Evolutionary conservation across 1,284 basidiomycete species (phyloP).

Genomic region (Uromyces viciae-fabae): DNA sequence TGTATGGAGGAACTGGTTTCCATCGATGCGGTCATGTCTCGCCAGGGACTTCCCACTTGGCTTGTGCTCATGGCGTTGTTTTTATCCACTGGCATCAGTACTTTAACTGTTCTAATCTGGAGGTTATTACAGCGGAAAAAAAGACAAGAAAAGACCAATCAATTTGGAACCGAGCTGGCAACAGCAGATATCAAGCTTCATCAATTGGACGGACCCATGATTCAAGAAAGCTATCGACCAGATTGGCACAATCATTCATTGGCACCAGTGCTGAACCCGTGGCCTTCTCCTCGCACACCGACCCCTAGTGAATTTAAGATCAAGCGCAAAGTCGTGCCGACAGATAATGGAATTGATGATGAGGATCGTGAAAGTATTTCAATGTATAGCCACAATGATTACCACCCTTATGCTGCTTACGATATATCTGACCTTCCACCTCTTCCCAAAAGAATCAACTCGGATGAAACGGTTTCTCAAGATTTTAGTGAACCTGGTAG

Average conservation of each 20-base stretch:
- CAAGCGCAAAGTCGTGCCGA: slow-evolving; percentile 31
- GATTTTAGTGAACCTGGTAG: not conserved
- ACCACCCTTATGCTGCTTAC: not conserved
- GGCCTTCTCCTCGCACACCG: not conserved
- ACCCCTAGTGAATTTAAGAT: slow-evolving; percentile 32
- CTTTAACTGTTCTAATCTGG: not conserved
- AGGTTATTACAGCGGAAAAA: slow-evolving; percentile 21
- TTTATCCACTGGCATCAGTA: not conserved
- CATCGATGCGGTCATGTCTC: not conserved
- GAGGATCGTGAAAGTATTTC: slow-evolving; percentile 16
- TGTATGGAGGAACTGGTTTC: slow-evolving; percentile 24
- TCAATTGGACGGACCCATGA: slow-evolving; percentile 13
- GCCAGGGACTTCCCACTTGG: not conserved
- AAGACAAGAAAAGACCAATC: slow-evolving; percentile 19
- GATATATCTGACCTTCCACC: not conserved
- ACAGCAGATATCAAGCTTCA: slow-evolving; percentile 25
- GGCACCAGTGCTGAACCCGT: not conserved
- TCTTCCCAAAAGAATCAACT: not conserved
- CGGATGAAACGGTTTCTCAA: not conserved
- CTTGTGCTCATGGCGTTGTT: slow-evolving; percentile 6
- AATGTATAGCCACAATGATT: slow-evolving; percentile 12
- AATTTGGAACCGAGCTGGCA: slow-evolving; percentile 23
- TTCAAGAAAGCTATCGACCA: not conserved
- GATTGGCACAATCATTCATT: not conserved
- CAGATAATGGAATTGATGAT: slow-evolving; percentile 2